Conservation (phyloP, 305 asterid genomes). For the Ruellia speciosa region DNA sequence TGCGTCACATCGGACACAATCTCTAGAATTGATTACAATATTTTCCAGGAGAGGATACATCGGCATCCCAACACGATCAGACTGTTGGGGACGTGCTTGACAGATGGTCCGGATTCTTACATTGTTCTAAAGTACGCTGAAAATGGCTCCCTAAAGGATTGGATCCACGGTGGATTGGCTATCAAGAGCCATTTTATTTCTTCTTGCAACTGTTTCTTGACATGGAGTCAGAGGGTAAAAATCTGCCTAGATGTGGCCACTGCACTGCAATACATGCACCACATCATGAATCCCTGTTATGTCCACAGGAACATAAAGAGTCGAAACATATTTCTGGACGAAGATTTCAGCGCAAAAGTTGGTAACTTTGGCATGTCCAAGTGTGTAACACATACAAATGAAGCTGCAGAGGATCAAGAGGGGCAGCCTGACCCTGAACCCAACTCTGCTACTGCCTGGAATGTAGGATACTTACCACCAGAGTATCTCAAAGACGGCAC, state of each 20-base stretch:
- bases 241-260: conserved; percentile 63
- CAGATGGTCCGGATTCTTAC: conserved; percentile 44
- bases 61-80: conserved; percentile 50
- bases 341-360: conserved; percentile 57
- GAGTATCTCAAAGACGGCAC: conserved; percentile 31
- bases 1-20: conserved; percentile 26
- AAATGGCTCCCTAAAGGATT: conserved; percentile 69
- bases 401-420: conserved; percentile 21
- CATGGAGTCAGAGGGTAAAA: conserved; percentile 60
- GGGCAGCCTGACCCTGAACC: conserved; percentile 20
- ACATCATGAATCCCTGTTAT: conserved; percentile 52
- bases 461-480: conserved; percentile 50
- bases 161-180: conserved; percentile 85
- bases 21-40: conserved; percentile 36
- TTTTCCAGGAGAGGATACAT: conserved; percentile 33
- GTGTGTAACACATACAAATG: conserved; percentile 18
- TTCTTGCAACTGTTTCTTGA: conserved; percentile 69
- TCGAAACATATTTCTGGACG: conserved; percentile 57
- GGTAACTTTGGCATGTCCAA: conserved; percentile 71
- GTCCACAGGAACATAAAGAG: conserved; percentile 53
- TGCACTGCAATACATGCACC: conserved; percentile 73
- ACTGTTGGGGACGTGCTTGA: conserved; percentile 42
- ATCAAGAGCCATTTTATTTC: conserved; percentile 80
- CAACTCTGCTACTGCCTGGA: too few relatives aligned
- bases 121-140: conserved; percentile 55